phyloP scores from a whole-genome alignment of 495 filamentous ascomycete genomes.

The Xylaria palmicola region DNA sequence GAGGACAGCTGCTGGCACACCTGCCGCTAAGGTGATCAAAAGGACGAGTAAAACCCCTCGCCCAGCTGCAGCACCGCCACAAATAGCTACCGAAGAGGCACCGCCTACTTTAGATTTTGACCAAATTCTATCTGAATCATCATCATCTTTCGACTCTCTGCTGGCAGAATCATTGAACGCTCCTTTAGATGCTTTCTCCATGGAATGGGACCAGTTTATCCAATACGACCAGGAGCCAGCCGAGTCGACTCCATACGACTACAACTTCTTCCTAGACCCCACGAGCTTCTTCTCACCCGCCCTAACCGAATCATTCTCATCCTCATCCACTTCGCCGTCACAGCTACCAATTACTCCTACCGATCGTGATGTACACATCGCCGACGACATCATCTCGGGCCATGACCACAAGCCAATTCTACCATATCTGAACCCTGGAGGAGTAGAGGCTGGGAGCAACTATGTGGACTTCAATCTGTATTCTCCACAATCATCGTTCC shows the following conservation, averaged over 20 bases:
- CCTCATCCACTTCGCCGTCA: conserved; percentile 34
- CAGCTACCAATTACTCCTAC: conserved; percentile 34
- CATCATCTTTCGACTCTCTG: conserved; percentile 18
- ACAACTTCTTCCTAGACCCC: conserved; percentile 40
- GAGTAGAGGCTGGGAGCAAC: conserved; percentile 38
- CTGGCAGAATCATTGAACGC: conserved; percentile 19
- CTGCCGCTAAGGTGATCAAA: conserved; percentile 37
- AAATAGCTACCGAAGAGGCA: conserved; percentile 19
- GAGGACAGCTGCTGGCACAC: conserved; percentile 38
- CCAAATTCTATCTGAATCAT: conserved; percentile 5
- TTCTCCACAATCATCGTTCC: conserved; percentile 43
- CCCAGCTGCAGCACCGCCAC: conserved; percentile 22
- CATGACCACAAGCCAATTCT: conserved; percentile 27
- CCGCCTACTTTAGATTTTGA: conserved; percentile 23
- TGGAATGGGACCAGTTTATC: conserved; percentile 44
- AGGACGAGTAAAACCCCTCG: conserved; percentile 35
- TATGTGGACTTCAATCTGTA: conserved; percentile 54
- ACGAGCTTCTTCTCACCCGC: conserved; percentile 37
- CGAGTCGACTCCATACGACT: conserved; percentile 27
- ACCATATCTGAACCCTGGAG: conserved; percentile 43
- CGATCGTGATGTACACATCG: conserved; percentile 15
- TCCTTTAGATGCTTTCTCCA: conserved; percentile 13
- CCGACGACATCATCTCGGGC: conserved; percentile 10
- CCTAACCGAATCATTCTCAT: conserved; percentile 31
- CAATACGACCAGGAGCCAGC: conserved; percentile 36